Evolutionary conservation across 1,284 basidiomycete genomes (phyloP), one percentile per base, ranked within the genome.

Genomic region (Cryptococcus jaspeensis): DNA sequence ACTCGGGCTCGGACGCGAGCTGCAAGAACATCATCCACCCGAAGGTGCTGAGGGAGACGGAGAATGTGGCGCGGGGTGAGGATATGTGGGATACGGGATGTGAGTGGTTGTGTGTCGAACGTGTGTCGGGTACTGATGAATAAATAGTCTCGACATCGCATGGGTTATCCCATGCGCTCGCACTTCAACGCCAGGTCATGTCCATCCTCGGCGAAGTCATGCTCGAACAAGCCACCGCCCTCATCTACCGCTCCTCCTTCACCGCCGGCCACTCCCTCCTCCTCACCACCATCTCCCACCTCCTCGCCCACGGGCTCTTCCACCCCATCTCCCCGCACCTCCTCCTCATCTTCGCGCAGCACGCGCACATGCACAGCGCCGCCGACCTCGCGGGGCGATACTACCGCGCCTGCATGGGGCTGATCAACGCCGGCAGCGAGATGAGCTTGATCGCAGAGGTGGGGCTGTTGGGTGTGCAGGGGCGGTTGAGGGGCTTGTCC

Each of bases 21-120:
- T 71, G 69, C 58, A 67, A 68, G 44, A 62, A 45, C 6, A 56
- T 73, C 5, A 48, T 63, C 3, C 60, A 70, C 46, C 44, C 65
- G 2, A 49, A 50, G 9, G 64, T 62, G 0, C 52, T 73, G 56
- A 52, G 61, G 23, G 61, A 68, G 40, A 61, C 47, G 22, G 68
- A 65, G 39, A 8, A 52, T 32, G 38, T 54, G 2, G 67, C 67
- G 13, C 45, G 62, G 6, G 50, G 56, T 0, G 70, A 67, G 2
- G 73, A 74, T 50, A 60, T 72, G 55, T 76, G 74, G 74, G 73
- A 76, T 51, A 44, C 50, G n/a, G 66, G 66, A 40, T 74, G 74
- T 75, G 51, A 67, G 72, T 59, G 15, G 3, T 23, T n/a, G n/a
- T n/a, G 12, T 28, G 32, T n/a, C 6, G 41, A 42, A 13, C 43